Evolutionary conservation across 805 yeast genomes (phyloP).

Genomic region (Starmerella khaoyaiensis): DNA sequence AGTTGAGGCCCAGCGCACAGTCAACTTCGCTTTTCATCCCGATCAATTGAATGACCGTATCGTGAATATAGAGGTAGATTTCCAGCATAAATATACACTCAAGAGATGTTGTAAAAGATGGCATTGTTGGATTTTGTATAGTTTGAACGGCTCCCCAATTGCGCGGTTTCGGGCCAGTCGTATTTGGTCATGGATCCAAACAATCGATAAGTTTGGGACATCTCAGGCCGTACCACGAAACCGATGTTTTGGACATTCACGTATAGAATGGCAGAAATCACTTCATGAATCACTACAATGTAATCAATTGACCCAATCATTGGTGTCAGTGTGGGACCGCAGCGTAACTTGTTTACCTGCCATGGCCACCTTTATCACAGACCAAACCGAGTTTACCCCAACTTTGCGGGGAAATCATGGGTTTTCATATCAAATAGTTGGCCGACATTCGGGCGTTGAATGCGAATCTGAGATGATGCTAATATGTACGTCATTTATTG

Average conservation of each 20-base stretch:
- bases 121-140: slow-evolving; percentile 3
- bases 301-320: background rate
- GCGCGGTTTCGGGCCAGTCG: slow-evolving; percentile 9
- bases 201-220: background rate
- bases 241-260: too few species aligned
- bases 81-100: background rate
- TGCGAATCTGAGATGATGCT: slow-evolving; percentile 1
- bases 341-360: slow-evolving; percentile 4
- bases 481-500: slow-evolving; percentile 9
- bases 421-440: background rate
- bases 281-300: too few species aligned
- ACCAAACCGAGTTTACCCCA: background rate
- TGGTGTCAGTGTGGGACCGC: slow-evolving; percentile 1
- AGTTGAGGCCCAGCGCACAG: too few species aligned
- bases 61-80: too few species aligned
- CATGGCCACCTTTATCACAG: slow-evolving; percentile 2
- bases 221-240: background rate
- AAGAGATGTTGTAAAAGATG: background rate
- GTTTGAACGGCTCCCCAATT: background rate
- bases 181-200: slow-evolving; percentile 2
- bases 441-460: background rate
- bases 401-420: background rate
- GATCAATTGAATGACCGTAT: too few species aligned
- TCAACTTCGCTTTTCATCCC: too few species aligned
- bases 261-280: too few species aligned